Percentiles rank a stretch among this genome's conserved stretches.
Conservation (phyloP, 1,284 basidiomycete genomes). For the Puccinia horiana region DNA sequence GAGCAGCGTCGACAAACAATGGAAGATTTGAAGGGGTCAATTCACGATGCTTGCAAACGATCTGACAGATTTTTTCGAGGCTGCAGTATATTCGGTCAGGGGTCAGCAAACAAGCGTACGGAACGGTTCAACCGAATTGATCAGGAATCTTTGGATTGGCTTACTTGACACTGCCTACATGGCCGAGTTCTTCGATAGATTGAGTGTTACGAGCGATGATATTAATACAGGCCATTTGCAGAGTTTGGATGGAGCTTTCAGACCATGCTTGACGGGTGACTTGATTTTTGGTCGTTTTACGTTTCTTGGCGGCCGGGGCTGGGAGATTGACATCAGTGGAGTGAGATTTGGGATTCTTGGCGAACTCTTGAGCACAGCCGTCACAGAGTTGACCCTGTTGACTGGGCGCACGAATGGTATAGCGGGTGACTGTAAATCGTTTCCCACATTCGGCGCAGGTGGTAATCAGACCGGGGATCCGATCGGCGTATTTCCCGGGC, state of each 20-base stretch:
- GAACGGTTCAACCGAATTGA: neutral
- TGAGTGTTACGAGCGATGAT: constrained; percentile 22
- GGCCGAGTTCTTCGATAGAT: constrained; percentile 43
- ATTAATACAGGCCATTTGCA: constrained; percentile 40
- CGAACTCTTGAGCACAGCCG: constrained; percentile 68
- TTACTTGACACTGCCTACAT: constrained; percentile 50
- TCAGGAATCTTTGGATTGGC: constrained; percentile 21
- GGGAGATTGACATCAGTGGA: constrained; percentile 65
- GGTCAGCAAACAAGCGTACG: neutral
- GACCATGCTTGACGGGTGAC: constrained; percentile 58
- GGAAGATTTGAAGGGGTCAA: constrained; percentile 75
- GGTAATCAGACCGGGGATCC: constrained; percentile 76
- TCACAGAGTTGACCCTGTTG: constrained; percentile 77
- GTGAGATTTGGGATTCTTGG: neutral
- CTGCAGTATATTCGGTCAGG: neutral
- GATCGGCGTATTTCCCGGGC: constrained; percentile 58
- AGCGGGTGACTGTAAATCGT: constrained; percentile 75
- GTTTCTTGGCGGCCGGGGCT: constrained; percentile 66
- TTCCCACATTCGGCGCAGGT: constrained; percentile 78
- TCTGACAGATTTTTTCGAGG: constrained; percentile 67
- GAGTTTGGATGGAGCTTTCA: constrained; percentile 22
- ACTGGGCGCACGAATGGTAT: constrained; percentile 72
- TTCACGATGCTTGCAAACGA: constrained; percentile 80
- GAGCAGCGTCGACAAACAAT: constrained; percentile 77
- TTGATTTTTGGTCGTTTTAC: constrained; percentile 67